Percentiles rank a stretch among this genome's conserved stretches.
phyloP scores from a whole-genome alignment of 2,329 filamentous ascomycete genomes.

The Lecanoromycetidae sp. region DNA sequence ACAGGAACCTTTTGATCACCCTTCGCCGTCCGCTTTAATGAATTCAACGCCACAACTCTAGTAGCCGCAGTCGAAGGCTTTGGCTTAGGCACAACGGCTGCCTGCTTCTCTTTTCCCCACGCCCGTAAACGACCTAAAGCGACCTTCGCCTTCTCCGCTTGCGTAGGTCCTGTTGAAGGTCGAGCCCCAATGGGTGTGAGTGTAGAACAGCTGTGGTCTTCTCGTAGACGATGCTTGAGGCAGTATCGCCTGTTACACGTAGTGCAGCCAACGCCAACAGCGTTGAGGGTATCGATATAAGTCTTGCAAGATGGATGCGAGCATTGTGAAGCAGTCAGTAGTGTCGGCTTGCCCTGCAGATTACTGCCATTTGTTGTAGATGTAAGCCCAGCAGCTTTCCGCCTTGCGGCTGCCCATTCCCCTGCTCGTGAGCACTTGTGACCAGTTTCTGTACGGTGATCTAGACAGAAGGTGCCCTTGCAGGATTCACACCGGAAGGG shows the following conservation, averaged over 20 bases:
- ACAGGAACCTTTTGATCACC: slow-evolving; percentile 69
- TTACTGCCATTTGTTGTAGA: slow-evolving; percentile 22
- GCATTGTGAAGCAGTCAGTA: slow-evolving; percentile 43
- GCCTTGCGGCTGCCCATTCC: slow-evolving; percentile 44
- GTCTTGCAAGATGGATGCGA: slow-evolving; percentile 39
- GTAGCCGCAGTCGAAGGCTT: slow-evolving; percentile 53
- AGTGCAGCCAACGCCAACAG: slow-evolving; percentile 39
- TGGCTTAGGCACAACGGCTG: slow-evolving; percentile 50
- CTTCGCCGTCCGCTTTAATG: slow-evolving; percentile 76
- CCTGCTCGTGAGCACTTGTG: slow-evolving; percentile 57
- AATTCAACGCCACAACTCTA: slow-evolving; percentile 57
- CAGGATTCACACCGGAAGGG: slow-evolving; percentile 92
- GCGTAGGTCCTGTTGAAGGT: slow-evolving; percentile 22
- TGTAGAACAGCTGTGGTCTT: slow-evolving; percentile 73
- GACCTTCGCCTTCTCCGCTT: slow-evolving; percentile 53
- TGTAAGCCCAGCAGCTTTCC: slow-evolving; percentile 27
- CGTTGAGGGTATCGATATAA: slow-evolving; percentile 39
- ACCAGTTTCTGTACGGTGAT: slow-evolving; percentile 75
- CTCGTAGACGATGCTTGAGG: slow-evolving; percentile 39
- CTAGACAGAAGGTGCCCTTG: slow-evolving; percentile 71
- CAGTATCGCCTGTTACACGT: slow-evolving; percentile 40
- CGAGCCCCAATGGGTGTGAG: slow-evolving; percentile 49
- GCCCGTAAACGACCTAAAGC: slow-evolving; percentile 66
- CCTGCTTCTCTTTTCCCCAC: slow-evolving; percentile 67
- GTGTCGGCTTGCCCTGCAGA: slow-evolving; percentile 38